Evolutionary conservation across 495 filamentous ascomycete species (phyloP), one percentile per base, ranked within the genome.

Genomic region (Oleoguttula mirabilis): DNA sequence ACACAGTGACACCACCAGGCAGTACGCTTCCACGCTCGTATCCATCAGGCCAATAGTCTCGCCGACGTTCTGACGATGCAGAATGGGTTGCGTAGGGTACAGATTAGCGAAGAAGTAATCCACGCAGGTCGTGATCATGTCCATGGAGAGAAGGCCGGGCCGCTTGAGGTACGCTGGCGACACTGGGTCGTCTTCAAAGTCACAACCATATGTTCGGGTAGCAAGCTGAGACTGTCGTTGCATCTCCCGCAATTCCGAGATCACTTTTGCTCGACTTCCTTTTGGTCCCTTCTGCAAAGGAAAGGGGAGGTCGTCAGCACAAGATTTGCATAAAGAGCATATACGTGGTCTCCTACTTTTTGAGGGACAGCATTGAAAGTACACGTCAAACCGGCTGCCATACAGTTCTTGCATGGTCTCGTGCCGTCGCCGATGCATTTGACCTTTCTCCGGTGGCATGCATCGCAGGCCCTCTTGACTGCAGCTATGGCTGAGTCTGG

Each of bases 251-350:
- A 87, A 62, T 56, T 86, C 79, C 47, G 72, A 80, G 54, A 92
- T 84, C 37, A 88, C 77, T 63, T 85, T 88, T 30, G 84, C 83
- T 39, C 82, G 66, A 51, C 74, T 80, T 42, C 83, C 82, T 60
- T 88, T 88, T 23, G 82, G 82, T 0, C 84, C 84, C 62, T 88
- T 87, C 65, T 86, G n/a, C n/a, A n/a, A n/a, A n/a, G n/a, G n/a
- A n/a, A n/a, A n/a, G n/a, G n/a, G n/a, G n/a, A n/a, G n/a, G n/a
- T n/a, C n/a, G n/a, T n/a, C n/a, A n/a, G n/a, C n/a, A n/a, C n/a
- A n/a, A n/a, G n/a, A n/a, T n/a, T n/a, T n/a, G n/a, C n/a, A n/a
- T n/a, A n/a, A n/a, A n/a, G n/a, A n/a, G n/a, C n/a, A n/a, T n/a
- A n/a, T n/a, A n/a, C n/a, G n/a, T n/a, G n/a, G n/a, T n/a, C n/a